A percentile compares a stretch with the other conserved stretches of the same genome.
These are phyloP conservation scores for Mycena albidolilacea DNA, from an alignment of 768 basidiomycete species.

Conservation along the genomic window DNA sequence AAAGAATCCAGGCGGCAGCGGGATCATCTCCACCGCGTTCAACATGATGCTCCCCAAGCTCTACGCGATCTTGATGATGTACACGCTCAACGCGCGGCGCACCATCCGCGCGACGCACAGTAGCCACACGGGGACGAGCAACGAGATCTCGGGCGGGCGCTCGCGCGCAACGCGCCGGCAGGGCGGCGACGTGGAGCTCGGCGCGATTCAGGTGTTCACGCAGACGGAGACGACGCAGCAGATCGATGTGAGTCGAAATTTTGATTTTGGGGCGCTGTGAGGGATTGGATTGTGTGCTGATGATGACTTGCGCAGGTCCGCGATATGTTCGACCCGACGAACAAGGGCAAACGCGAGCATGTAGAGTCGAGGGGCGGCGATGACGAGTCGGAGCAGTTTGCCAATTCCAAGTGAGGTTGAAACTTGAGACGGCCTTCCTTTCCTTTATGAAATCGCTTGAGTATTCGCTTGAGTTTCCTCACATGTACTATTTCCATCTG, in stretches of 20 bases:
- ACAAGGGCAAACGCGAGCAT: no score
- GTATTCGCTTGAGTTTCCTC: no score
- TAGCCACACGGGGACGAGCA: slow-evolving; percentile 18
- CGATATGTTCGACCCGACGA: no score
- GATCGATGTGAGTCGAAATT: slow-evolving; percentile 41
- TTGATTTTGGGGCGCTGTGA: no score
- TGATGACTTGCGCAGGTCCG: no score
- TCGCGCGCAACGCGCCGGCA: slow-evolving; percentile 7
- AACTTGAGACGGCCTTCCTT: no score
- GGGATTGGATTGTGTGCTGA: no score
- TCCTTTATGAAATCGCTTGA: no score
- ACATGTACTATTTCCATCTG: no score
- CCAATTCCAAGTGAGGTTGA: no score
- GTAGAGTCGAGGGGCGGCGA: no score
- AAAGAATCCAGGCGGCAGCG: slow-evolving; percentile 42
- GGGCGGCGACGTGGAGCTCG: slow-evolving; percentile 19
- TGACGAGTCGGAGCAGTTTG: no score
- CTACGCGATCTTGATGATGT: slow-evolving; percentile 55
- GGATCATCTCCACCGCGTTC: slow-evolving; percentile 47
- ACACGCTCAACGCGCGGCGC: slow-evolving; percentile 51
- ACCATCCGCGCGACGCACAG: slow-evolving; percentile 38
- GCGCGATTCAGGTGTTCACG: slow-evolving; percentile 41
- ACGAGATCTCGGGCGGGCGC: slow-evolving; percentile 28
- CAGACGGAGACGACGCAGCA: slow-evolving; percentile 41
- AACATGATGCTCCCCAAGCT: slow-evolving; percentile 50